phyloP scores from a whole-genome alignment of 1,284 basidiomycete species.

The Ceratobasidium sp. region DNA sequence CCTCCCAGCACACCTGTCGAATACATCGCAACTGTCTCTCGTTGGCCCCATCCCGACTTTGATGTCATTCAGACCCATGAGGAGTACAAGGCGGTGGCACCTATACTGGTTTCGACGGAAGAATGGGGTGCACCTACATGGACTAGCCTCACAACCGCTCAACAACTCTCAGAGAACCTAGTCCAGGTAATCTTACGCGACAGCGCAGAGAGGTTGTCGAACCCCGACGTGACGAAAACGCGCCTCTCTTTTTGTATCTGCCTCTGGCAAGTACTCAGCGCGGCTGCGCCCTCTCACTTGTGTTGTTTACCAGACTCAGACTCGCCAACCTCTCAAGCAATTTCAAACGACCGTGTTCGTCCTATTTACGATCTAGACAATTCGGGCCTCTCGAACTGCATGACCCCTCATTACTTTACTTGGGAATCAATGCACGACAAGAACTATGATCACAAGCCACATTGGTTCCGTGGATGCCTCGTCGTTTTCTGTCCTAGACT shows the following conservation, averaged over 20 bases:
- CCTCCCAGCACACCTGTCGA: background rate
- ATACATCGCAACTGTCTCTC: background rate
- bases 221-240: too few species aligned
- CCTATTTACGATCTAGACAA: background rate
- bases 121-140: constrained; percentile 18
- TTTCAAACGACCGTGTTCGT: background rate
- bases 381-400: background rate
- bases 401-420: background rate
- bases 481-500: constrained; percentile 8
- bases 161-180: background rate
- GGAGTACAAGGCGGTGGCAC: background rate
- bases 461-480: constrained; percentile 22
- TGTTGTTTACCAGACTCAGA: background rate
- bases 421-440: background rate
- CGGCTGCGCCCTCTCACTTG: constrained; percentile 11
- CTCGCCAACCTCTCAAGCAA: too few species aligned
- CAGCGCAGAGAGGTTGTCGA: background rate
- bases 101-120: background rate
- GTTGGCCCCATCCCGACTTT: background rate
- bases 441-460: background rate
- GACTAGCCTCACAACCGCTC: background rate
- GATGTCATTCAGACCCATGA: background rate
- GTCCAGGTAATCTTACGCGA: background rate
- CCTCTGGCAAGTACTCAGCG: background rate
- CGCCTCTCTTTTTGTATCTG: background rate